Base-by-base conservation (phyloP, 164 flowering plant species). In the Paratinospora sagittata region DNA sequence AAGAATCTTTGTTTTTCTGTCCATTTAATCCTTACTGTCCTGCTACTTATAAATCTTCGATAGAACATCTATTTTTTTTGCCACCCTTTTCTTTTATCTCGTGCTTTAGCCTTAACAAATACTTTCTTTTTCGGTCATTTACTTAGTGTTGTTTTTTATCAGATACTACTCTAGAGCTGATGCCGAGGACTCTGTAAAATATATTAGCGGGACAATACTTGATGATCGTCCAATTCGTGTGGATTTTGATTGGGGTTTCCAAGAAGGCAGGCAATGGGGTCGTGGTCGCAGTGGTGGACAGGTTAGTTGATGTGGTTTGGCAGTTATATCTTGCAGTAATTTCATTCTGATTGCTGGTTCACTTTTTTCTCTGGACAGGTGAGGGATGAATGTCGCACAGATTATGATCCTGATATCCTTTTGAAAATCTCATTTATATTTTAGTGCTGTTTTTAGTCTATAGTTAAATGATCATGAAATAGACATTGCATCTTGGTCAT, bases 391-490 rank as follows among this genome's bases (percentile, higher is more conserved):
- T 96, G 91, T 78, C 93, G 99, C 52, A 96, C 97, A 6, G 97
- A 96, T 72, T 96, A 93, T 76, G 98, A 93, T 83, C 96, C 99
- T 77, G 99, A 96, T 96, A 96, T 96, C 98, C 99, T 90, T 88
- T 74, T 72, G 17, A 11, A 68, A 61, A 8, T 11, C 27, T 41
- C 45, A 21, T 65, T 13, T 33, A 0, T 26, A 57, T n/a, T 33
- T 12, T 43, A 2, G 34, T 65, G 10, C 10, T 64, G 45, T 9
- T 64, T 30, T 64, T 45, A 7, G 57, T 60, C 0, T 63, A 34
- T 11, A 11, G 24, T 69, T 47, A 6, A 12, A 33, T 27, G 24
- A 17, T 52, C n/a, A 52, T 52, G 2, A 52, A n/a, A 52, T 52
- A n/a, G 60, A 52, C n/a, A 17, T 17, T n/a, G 0, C 8, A 17